These are phyloP conservation scores for Wickerhamomyces chambardii DNA, from an alignment of 805 yeast genomes.

Conservation along the genomic window DNA sequence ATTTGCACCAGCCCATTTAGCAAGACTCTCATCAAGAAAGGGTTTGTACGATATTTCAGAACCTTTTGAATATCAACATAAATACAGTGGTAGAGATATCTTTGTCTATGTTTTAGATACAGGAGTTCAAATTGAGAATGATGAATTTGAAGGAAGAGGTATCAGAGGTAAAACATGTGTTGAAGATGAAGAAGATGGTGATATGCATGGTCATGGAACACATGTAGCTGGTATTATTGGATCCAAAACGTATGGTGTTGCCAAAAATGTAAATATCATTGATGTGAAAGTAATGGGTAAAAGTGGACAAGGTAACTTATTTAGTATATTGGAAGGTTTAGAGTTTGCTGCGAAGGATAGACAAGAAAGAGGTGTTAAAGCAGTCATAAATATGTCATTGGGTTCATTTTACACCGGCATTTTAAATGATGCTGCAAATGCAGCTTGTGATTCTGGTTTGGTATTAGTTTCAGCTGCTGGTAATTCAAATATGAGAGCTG, in stretches of 20 bases:
- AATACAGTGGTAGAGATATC: conserved; percentile 47
- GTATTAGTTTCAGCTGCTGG: conserved; percentile 82
- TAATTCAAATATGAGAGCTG: conserved; percentile 66
- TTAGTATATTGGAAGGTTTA: conserved; percentile 53
- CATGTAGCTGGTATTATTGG: conserved; percentile 86
- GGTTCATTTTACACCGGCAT: conserved; percentile 62
- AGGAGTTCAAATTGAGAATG: conserved; percentile 54
- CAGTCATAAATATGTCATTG: conserved; percentile 72
- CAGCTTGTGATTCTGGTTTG: conserved; percentile 64
- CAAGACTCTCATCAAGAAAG: conserved; percentile 41
- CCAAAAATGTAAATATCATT: conserved; percentile 51
- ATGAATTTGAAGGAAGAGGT: conserved; percentile 58
- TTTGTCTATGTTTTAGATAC: conserved; percentile 77
- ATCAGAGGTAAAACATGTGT: conserved; percentile 51
- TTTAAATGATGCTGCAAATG: conserved; percentile 66
- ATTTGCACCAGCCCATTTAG: conserved; percentile 56
- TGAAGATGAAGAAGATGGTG: conserved; percentile 46
- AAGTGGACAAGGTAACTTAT: conserved; percentile 58
- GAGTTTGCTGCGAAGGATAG: conserved; percentile 60
- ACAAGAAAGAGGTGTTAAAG: conserved; percentile 22
- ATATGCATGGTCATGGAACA: conserved; percentile 81
- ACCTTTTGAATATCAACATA: conserved; percentile 34
- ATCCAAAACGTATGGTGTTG: conserved; percentile 68
- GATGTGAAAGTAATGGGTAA: conserved; percentile 66
- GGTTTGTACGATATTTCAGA: conserved; percentile 5